Percentiles rank a stretch among this genome's conserved stretches.
These are phyloP conservation scores for Phytopythium oedochilum DNA, from an alignment of 352 stramenopile species.

Conservation along the genomic window DNA sequence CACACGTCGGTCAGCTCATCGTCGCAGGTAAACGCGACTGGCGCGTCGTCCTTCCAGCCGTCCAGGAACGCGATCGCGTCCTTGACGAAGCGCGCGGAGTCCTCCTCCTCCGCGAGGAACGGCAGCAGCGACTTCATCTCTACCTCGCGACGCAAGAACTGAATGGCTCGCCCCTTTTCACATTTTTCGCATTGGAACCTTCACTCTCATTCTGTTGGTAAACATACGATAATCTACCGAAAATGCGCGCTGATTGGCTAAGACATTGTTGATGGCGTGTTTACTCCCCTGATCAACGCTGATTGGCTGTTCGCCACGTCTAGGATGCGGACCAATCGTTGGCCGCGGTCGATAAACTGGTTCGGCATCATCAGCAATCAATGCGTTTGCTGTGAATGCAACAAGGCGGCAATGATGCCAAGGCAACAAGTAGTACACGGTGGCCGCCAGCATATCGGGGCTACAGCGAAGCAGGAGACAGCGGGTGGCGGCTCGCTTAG, in stretches of 20 bases:
- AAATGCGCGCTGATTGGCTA: neutral
- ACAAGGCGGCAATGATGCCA: too few relatives aligned
- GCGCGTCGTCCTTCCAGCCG: neutral
- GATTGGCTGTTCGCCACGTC: neutral
- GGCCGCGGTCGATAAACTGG: too few relatives aligned
- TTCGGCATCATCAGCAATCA: too few relatives aligned
- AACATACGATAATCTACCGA: too few relatives aligned
- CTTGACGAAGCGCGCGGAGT: neutral
- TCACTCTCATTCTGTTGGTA: too few relatives aligned
- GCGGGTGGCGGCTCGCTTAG: too few relatives aligned
- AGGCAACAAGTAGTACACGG: too few relatives aligned
- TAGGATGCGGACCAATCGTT: too few relatives aligned
- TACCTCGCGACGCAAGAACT: neutral
- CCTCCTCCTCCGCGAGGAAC: neutral
- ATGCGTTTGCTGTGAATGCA: too few relatives aligned
- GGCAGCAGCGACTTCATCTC: neutral
- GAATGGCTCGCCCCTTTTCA: neutral
- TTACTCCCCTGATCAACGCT: neutral
- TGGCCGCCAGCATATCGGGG: too few relatives aligned
- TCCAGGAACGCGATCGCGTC: neutral
- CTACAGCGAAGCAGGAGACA: too few relatives aligned
- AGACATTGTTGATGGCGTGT: too few relatives aligned
- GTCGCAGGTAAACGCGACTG: neutral
- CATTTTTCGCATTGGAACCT: neutral
- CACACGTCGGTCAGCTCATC: neutral